phyloP scores from a whole-genome alignment of 805 yeast genomes.

The Suhomyces tanzawaensis region DNA sequence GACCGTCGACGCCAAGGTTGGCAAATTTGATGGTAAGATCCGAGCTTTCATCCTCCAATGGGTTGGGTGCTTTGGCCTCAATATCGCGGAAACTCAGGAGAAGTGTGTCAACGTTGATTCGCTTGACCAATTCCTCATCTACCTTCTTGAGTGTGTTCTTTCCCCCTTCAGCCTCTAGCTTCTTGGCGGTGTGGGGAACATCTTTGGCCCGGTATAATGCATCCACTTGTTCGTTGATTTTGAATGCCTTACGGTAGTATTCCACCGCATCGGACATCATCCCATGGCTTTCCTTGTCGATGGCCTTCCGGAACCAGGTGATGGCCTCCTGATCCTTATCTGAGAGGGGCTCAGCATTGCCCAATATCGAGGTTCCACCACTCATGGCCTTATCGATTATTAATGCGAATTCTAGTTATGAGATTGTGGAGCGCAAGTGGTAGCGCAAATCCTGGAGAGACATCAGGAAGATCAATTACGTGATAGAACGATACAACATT shows the following conservation, averaged over 20 bases:
- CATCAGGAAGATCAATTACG: too few relatives aligned
- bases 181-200: conserved; percentile 23
- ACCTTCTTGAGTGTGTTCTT: conserved; percentile 27
- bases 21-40: conserved; percentile 26
- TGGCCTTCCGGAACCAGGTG: conserved; percentile 64
- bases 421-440: too few relatives aligned
- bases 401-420: not conserved
- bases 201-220: conserved; percentile 58
- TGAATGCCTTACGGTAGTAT: conserved; percentile 69
- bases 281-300: conserved; percentile 69
- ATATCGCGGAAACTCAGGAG: conserved; percentile 33
- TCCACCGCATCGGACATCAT: conserved; percentile 79
- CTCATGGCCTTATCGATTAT: not conserved
- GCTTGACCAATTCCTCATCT: conserved; percentile 37
- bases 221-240: conserved; percentile 60
- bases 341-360: not conserved
- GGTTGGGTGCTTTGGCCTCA: conserved; percentile 29
- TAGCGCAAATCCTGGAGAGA: too few relatives aligned
- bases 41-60: conserved; percentile 15
- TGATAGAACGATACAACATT: too few relatives aligned
- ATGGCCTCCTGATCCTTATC: conserved; percentile 45
- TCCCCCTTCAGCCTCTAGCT: conserved; percentile 23
- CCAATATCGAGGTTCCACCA: not conserved
- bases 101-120: conserved; percentile 42
- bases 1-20: conserved; percentile 21